A percentile compares a stretch with the other conserved stretches of the same genome.
These are phyloP conservation scores for Schizophyllum commune DNA, from an alignment of 1,284 basidiomycete species.

Conservation along the genomic window DNA sequence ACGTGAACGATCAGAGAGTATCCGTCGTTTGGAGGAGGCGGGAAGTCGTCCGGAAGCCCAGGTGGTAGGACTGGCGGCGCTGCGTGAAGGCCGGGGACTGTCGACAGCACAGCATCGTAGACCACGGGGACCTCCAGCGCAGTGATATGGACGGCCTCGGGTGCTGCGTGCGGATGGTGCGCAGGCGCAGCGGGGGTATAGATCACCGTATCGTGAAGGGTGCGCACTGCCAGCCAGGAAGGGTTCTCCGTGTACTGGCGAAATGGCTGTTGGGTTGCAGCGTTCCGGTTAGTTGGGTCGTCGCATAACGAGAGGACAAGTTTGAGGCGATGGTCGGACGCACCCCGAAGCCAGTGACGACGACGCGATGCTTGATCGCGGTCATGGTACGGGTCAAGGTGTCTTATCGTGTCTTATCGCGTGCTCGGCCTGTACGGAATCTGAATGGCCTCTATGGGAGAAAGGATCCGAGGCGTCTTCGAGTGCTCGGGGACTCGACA, in stretches of 20 bases:
- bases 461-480: too few relatives aligned
- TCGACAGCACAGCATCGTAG: constrained; percentile 38
- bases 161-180: constrained; percentile 4
- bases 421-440: too few relatives aligned
- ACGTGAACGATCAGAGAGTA: constrained; percentile 51
- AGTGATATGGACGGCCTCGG: constrained; percentile 35
- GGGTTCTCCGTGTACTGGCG: constrained; percentile 40
- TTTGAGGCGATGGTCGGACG: constrained; percentile 2
- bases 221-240: constrained; percentile 47
- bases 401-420: not conserved
- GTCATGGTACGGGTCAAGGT: not conserved
- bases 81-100: constrained; percentile 38
- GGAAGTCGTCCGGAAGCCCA: constrained; percentile 8
- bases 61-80: constrained; percentile 40
- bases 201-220: constrained; percentile 41
- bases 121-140: constrained; percentile 37
- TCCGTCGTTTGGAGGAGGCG: constrained; percentile 32
- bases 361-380: constrained; percentile 7
- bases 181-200: constrained; percentile 9
- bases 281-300: not conserved
- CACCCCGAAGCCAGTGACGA: constrained; percentile 19
- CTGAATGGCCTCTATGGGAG: too few relatives aligned
- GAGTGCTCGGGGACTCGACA: too few relatives aligned
- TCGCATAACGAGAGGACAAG: not conserved
- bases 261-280: constrained; percentile 34